Base-by-base conservation (phyloP, 2,329 filamentous ascomycete genomes). In the Alternaria longipes region DNA sequence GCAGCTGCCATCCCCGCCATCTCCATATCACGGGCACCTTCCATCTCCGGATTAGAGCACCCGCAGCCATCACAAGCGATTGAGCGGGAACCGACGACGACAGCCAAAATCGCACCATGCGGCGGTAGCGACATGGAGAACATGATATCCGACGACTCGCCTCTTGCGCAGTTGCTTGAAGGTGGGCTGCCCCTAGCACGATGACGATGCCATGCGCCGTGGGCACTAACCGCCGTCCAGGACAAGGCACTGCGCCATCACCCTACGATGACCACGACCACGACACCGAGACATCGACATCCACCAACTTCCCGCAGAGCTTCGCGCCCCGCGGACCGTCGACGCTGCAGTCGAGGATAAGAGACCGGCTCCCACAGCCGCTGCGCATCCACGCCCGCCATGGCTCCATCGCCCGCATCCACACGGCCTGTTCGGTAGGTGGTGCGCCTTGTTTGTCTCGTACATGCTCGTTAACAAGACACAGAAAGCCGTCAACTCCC, bases 141-240 rank as follows among this genome's bases (percentile, higher is more conserved):
- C 74, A 85, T 97, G 73, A 88, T 97, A 71, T 91, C 91, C 81
- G 88, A 95, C 82, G 89, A 93, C 82, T 91, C 92, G 78, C 94
- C 94, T 72, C 85, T 97, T 81, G 93, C 93, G 77, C 89, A 91
- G 74, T 95, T 95, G 82, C 88, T 97, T 71, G 90, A 94, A 88
- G 93, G 94, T 60, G 53, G 44, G 57, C 34, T 24, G 7, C 4
- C 14, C 41, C 26, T 22, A 11, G 42, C 30, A 41, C 34, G 18
- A 18, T 32, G 11, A 49, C 46, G 50, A 44, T 52, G 42, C 57
- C 30, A 46, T 56, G 30, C 56, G 42, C 55, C 59, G 41, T 20
- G 49, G 28, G 44, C 38, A 57, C 67, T 79, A 56, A 79, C 68
- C 20, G 57, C 61, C 24, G 50, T 59, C 36, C 63, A 79, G 78